phyloP scores from a whole-genome alignment of 179 eudicot genomes.

The Beta lomatogona region DNA sequence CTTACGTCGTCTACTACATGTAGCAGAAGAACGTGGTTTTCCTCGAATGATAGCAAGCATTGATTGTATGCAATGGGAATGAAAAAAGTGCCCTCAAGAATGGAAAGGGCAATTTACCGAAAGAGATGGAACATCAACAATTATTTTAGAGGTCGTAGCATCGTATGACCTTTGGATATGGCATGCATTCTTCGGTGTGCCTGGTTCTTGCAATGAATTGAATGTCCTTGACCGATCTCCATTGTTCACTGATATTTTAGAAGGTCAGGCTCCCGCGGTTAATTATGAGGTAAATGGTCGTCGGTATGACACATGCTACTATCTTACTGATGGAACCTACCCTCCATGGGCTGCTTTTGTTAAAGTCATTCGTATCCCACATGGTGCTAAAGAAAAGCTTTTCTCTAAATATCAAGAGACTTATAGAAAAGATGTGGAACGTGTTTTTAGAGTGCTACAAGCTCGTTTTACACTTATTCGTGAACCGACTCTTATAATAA shows the following conservation, averaged over 20 bases:
- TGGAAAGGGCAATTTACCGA: background rate
- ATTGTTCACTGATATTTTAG: background rate
- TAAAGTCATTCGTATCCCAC: no score
- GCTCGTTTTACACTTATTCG: background rate
- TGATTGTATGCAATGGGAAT: slow-evolving; percentile 5
- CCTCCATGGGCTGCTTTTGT: no score
- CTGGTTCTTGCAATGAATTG: background rate
- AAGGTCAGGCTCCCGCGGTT: background rate
- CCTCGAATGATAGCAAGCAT: background rate
- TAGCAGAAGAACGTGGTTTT: background rate
- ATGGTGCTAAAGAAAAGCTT: no score
- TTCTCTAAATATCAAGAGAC: no score
- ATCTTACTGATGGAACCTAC: no score
- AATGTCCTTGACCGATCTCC: background rate
- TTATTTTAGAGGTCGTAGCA: background rate
- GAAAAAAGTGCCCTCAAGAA: no score
- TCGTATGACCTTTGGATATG: background rate
- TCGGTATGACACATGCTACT: no score
- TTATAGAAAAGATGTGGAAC: background rate
- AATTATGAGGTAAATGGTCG: no score
- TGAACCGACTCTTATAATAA: background rate
- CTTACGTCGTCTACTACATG: background rate
- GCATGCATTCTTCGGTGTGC: no score
- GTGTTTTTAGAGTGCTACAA: background rate
- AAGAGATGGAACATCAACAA: background rate